Evolutionary conservation across 2,329 filamentous ascomycete genomes (phyloP), one percentile per base, ranked within the genome.

Genomic region (Pestalotiopsis sp.): DNA sequence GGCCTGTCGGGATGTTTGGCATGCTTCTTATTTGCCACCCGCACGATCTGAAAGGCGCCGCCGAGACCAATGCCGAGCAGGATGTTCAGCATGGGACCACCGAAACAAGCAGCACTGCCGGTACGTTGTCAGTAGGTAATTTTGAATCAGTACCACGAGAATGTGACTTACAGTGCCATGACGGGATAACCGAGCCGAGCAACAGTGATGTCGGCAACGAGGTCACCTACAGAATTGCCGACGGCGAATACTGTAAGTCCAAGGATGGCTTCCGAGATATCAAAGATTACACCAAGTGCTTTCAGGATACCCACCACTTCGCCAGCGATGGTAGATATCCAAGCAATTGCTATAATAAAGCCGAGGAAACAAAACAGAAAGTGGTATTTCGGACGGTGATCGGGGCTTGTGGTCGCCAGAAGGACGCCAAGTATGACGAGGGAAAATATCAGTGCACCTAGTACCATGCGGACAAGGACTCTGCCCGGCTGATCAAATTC

Each of bases 61-160:
- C 92, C 93, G 4, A 98, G 85, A n/a, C 96, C 96, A 66, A 99
- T 95, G 0, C 96, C 96, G 4, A 99, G 88, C 0, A 99, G 83
- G 71, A 99, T 99, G 75, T 99, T 99, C 56, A 99, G 88, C 94
- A 99, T 95, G 0, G 96, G 96, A 0, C 96, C 97, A n/a, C 96
- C 96, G 78, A 99, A 98, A 78, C 96, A 99, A 4, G 96, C 96
- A 41, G 93, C 95, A 56, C 87, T 89, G 70, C 1, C 45, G 23
- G 39, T 70, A 60, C 45, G 49, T 39, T 31, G 71, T 79, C 73
- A 80, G 77, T 70, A n/a, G 14, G 20, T 59, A 4, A 9, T 25
- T n/a, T 59, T 59, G 4, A 36, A 59, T 59, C 57, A 13, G 23
- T 23, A 59, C 20, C n/a, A 27, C 20, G 23, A 36, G 14, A 45